Conservation (phyloP, 495 filamentous ascomycete genomes). For the Zalerion maritima region DNA sequence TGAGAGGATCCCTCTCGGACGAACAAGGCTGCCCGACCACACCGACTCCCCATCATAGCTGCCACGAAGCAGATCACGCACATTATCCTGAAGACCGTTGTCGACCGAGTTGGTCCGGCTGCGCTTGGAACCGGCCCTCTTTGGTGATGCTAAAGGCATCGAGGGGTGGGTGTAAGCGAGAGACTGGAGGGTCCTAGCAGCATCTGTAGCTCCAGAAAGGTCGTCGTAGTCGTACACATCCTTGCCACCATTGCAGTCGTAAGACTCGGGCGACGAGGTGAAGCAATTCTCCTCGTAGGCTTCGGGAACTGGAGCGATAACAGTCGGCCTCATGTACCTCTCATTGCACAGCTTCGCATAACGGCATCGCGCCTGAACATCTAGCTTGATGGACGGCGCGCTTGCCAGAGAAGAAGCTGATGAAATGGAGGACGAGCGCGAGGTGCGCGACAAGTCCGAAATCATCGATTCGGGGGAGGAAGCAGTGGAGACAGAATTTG, state of each 20-base stretch:
- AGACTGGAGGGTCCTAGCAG: slow-evolving; percentile 56
- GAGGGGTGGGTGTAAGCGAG: slow-evolving; percentile 33
- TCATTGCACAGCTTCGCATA: slow-evolving; percentile 50
- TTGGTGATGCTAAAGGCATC: slow-evolving; percentile 12
- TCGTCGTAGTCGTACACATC: slow-evolving; percentile 39
- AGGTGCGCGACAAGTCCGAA: slow-evolving; percentile 63
- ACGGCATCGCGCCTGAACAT: slow-evolving; percentile 71
- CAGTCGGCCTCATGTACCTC: slow-evolving; percentile 29
- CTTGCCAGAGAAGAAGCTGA: slow-evolving; percentile 50
- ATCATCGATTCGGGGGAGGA: slow-evolving; percentile 89
- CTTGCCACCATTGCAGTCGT: slow-evolving; percentile 36
- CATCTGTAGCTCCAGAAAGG: slow-evolving; percentile 29
- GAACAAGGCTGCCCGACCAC: slow-evolving; percentile 25
- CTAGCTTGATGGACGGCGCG: slow-evolving; percentile 56
- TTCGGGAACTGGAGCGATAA: slow-evolving; percentile 38
- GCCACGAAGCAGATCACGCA: slow-evolving; percentile 43
- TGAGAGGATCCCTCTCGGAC: slow-evolving; percentile 9
- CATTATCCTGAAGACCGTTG: slow-evolving; percentile 51
- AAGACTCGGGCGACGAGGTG: slow-evolving; percentile 48
- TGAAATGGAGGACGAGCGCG: slow-evolving; percentile 60
- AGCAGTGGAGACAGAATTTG: slow-evolving; percentile 58
- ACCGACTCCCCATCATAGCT: slow-evolving; percentile 13
- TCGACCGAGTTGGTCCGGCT: slow-evolving; percentile 56
- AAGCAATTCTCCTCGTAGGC: slow-evolving; percentile 38
- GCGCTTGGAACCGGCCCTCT: slow-evolving; percentile 42